Evolutionary conservation across 768 basidiomycete genomes (phyloP), one percentile per base, ranked within the genome.

Genomic region (Tricholoma matsutake): DNA sequence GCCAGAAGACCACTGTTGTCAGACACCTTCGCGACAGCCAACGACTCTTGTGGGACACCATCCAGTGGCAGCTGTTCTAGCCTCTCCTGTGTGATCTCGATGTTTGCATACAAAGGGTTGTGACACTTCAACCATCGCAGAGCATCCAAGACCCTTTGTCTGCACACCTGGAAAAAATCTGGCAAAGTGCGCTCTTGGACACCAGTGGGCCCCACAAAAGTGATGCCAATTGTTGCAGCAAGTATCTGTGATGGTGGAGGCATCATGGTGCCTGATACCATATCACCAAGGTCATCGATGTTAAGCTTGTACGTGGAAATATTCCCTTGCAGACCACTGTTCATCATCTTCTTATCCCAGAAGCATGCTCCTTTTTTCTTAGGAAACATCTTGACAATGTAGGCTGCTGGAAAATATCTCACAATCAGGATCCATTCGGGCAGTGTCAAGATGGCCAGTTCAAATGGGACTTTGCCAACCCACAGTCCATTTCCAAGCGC

Each of bases 281-380:
- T n/a, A n/a, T n/a, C n/a, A n/a, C n/a, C n/a, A n/a, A n/a, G n/a
- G n/a, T n/a, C n/a, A n/a, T n/a, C n/a, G n/a, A n/a, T n/a, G n/a
- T n/a, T n/a, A n/a, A n/a, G n/a, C n/a, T n/a, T 3, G 35, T 56
- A 29, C 41, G 61, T 58, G 3, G 56, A 54, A 4, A 64, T 58
- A 28, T 62, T 62, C 16, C 61, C 61, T 43, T 47, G 53, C 16
- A 64, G 70, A 0, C 65, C 76, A 0, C 58, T 18, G 45, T 41
- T 16, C 16, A 41, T 16, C 1, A 4, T 41, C n/a, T 16, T 18
- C n/a, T 41, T 16, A 8, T 18, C n/a, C 16, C n/a, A 18, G 7
- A n/a, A 18, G 7, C 39, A 6, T 9, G 35, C 9, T 2, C 39
- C 37, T 4, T n/a, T 41, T 41, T 16, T 41, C 10, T 41, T 41